Base-by-base conservation (phyloP, 352 stramenopile species). In the Phytophthora ramorum region DNA sequence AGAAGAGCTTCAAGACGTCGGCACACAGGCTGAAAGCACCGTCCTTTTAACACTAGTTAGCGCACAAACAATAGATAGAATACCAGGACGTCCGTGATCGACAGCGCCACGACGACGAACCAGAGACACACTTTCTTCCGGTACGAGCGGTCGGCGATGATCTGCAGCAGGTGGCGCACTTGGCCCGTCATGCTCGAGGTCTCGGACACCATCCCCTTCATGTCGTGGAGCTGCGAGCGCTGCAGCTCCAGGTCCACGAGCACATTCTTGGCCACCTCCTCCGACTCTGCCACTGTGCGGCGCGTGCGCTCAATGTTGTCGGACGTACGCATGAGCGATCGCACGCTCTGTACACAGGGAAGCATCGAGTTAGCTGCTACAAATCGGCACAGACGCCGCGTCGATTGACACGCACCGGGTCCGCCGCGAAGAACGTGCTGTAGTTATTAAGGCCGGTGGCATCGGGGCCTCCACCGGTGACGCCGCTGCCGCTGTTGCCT, bases 51-150 rank as follows among this genome's bases (percentile, higher is more conserved):
- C 47, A 67, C 26, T 22, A 59, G 4, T 76, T 64, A 76, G 43
- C 79, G 79, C 30, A 95, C 63, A 75, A 93, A 95, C 69, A 95
- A 86, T 80, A 90, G 75, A 88, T 95, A 95, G 54, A 95, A 93
- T 35, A 95, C 79, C 10, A 79, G 66, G 16, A 89, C 74, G 69
- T 95, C 86, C n/a, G 81, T 87, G 48, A 85, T 74, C 19, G 77
- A 63, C 30, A 95, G 76, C 52, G 71, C 69, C 32, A 88, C 55
- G 63, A 95, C 93, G 66, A 93, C 71, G 30, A 80, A 64, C 63
- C 76, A 95, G 17, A 95, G 67, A 54, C 78, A 87, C 16, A 86
- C 63, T 71, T 92, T 92, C 62, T 86, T 87, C 20, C 86, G 81
- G 51, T 89, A 87, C 37, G 79, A 82, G 19, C 83, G 75, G 63